Evolutionary conservation across 345 rosid genomes (phyloP).

Genomic region (Ceriops decandra): DNA sequence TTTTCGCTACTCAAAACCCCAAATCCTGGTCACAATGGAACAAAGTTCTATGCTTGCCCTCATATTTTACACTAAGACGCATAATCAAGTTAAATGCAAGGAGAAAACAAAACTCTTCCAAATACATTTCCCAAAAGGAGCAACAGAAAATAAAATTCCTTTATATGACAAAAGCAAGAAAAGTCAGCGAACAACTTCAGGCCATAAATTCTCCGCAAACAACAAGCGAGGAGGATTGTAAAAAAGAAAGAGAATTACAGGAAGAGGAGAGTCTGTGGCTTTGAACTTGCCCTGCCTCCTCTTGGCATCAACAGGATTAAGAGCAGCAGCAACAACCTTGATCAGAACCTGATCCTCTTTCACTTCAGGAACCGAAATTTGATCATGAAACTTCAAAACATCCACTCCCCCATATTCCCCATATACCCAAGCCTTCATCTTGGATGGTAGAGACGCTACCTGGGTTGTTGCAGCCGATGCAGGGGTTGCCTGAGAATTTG

Average conservation of each 20-base stretch:
- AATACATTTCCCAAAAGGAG: too few species aligned
- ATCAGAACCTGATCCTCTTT: conserved; percentile 82
- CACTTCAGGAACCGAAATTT: conserved; percentile 65
- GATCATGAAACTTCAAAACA: conserved; percentile 69
- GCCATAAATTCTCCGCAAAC: neutral
- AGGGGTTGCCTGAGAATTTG: conserved; percentile 55
- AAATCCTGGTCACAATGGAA: too few species aligned
- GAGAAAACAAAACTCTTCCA: too few species aligned
- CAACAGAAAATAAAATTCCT: too few species aligned
- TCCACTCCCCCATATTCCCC: conserved; percentile 78
- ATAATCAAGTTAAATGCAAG: too few species aligned
- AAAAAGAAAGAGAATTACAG: conserved; percentile 37
- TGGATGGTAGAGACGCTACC: conserved; percentile 41
- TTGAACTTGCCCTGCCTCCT: conserved; percentile 89
- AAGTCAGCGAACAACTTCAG: too few species aligned
- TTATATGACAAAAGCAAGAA: too few species aligned
- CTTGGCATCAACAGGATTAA: conserved; percentile 87
- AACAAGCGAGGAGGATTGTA: neutral
- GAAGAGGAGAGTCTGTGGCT: conserved; percentile 88
- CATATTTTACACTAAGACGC: too few species aligned
- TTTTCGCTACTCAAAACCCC: too few species aligned
- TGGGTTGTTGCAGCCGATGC: conserved; percentile 34
- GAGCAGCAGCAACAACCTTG: conserved; percentile 82
- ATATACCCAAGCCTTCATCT: conserved; percentile 88
- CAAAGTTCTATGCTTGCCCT: too few species aligned